phyloP scores from a whole-genome alignment of 306 rosid genomes.

The Trifolium pratense region DNA sequence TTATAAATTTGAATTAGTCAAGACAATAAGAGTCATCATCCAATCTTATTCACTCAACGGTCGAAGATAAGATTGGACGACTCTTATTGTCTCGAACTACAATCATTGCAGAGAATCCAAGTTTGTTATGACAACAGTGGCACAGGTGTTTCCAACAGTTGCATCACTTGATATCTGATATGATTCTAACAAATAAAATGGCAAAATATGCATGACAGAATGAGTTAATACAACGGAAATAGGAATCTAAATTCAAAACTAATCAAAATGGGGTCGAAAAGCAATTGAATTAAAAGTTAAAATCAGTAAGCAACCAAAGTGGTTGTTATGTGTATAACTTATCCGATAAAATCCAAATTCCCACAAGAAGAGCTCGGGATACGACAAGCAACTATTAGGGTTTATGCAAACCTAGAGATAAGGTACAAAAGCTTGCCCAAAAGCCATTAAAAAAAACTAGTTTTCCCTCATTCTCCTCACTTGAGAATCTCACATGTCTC shows the following conservation, averaged over 20 bases:
- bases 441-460: constrained; percentile 22
- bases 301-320: constrained; percentile 24
- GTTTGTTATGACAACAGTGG: neutral
- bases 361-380: neutral
- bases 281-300: constrained; percentile 30
- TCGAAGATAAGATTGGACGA: no score
- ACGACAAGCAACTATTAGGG: constrained; percentile 41
- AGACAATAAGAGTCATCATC: neutral
- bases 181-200: neutral
- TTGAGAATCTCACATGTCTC: constrained; percentile 37
- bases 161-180: neutral
- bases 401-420: constrained; percentile 43
- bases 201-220: neutral
- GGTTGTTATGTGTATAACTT: constrained; percentile 47
- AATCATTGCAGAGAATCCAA: neutral
- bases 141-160: neutral
- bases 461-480: constrained; percentile 31
- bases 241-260: neutral
- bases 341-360: constrained; percentile 48
- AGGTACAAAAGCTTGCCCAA: constrained; percentile 49
- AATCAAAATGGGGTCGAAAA: neutral
- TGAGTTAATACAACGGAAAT: neutral
- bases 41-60: neutral
- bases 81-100: no score
- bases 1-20: neutral